phyloP scores from a whole-genome alignment of 202 grass and related monocot species.

The Musa balbisiana region DNA sequence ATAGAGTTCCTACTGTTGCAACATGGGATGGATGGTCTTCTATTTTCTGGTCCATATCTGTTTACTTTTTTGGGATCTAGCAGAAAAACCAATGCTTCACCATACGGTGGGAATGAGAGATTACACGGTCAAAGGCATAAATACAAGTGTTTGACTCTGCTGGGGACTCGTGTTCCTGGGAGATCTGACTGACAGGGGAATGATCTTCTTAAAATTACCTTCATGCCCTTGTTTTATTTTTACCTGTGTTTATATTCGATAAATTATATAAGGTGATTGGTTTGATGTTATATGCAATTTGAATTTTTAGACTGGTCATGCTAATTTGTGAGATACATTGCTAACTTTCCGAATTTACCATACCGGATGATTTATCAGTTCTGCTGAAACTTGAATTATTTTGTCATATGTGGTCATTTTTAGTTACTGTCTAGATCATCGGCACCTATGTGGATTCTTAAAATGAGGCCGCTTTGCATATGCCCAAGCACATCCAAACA shows the following conservation, averaged over 20 bases:
- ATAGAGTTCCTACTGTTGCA: neutral
- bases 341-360: neutral
- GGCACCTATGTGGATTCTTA: too few species aligned
- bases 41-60: neutral
- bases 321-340: neutral
- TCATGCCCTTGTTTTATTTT: neutral
- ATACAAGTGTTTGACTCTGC: conserved; percentile 9
- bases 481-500: too few species aligned
- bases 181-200: conserved; percentile 6
- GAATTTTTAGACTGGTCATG: neutral
- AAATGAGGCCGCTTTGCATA: too few species aligned
- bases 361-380: too few species aligned
- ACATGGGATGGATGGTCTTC: neutral
- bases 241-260: conserved; percentile 3
- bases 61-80: neutral
- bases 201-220: conserved; percentile 4
- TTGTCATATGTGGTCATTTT: too few species aligned
- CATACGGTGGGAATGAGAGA: neutral
- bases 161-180: conserved; percentile 9
- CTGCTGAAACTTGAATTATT: too few species aligned
- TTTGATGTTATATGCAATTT: neutral
- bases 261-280: conserved; percentile 4
- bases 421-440: too few species aligned
- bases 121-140: neutral
- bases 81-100: neutral